Evolutionary conservation across 768 basidiomycete species (phyloP), one percentile per base, ranked within the genome.

Genomic region (Paxillus ammoniavirescens): DNA sequence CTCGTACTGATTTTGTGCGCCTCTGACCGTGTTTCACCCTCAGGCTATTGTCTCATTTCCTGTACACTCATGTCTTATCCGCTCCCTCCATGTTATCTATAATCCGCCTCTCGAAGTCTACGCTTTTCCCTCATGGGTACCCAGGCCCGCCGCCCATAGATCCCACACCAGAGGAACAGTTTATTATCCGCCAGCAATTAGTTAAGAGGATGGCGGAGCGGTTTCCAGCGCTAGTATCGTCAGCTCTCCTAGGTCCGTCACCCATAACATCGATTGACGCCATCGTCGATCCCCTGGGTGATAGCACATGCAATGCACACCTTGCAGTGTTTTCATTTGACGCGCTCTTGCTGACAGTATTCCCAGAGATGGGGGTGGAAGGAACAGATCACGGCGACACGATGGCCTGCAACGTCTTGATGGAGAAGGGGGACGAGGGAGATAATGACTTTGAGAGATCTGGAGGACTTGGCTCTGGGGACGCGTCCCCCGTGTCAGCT

Each of bases 71-170:
- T 17, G 71, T 88, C 51, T 74, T 82, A 23, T 78, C 82, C 1
- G 73, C 82, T 5, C 55, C 73, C 5, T 78, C 80, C 47, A 66
- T 91, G 23, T 75, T 86, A 17, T 74, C 73, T 31, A 66, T 80
- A 26, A 73, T 84, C 36, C 79, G 82, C 36, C 64, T 77, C 5
- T 72, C 83, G 13, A 91, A 90, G 61, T 78, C 78, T 8, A 79
- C 86, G 8, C 76, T 98, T 26, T 98, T 96, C 65, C 95, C 96
- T 4, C 84, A 85, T 56, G 95, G 96, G 13, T 92, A 91, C 71
- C 93, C 93, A 1, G 89, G 81, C 0, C 82, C 85, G 0, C 69
- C 84, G 1, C 83, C 87, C 2, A 73, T 80, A 1, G 90, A 91
- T 42, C 95, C 94, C 15, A 83, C 86, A 0, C 73, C 74, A 1